phyloP scores from a whole-genome alignment of 2,329 filamentous ascomycete genomes.

The Graphilbum fragrans region DNA sequence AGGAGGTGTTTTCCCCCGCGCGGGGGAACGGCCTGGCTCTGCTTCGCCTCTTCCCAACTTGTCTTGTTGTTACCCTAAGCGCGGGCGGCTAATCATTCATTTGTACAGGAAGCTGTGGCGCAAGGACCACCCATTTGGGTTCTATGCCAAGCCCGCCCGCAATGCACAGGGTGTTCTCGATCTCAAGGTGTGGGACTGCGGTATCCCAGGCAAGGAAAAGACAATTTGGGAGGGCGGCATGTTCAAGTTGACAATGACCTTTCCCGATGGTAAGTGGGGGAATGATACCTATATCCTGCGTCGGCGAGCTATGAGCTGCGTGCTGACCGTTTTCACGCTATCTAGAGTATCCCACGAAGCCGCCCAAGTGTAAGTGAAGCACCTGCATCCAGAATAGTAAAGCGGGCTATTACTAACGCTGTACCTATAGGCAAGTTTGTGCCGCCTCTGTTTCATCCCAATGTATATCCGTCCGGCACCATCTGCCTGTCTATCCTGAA shows the following conservation, averaged over 20 bases:
- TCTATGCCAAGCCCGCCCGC: slow-evolving; percentile 81
- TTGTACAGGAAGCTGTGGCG: slow-evolving; percentile 80
- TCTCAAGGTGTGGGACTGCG: slow-evolving; percentile 92
- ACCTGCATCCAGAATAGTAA: neutral
- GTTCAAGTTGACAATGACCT: slow-evolving; percentile 86
- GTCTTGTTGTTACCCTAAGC: neutral
- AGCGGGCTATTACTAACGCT: too few relatives aligned
- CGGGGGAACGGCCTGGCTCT: too few relatives aligned
- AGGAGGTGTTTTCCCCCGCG: neutral
- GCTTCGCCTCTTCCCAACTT: too few relatives aligned
- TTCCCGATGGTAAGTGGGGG: slow-evolving; percentile 70
- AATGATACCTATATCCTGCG: slow-evolving; percentile 3
- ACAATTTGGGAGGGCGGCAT: slow-evolving; percentile 97
- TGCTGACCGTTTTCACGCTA: too few relatives aligned
- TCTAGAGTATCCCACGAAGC: slow-evolving; percentile 94
- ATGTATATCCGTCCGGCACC: slow-evolving; percentile 95
- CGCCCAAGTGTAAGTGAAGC: slow-evolving; percentile 74
- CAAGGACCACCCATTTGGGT: slow-evolving; percentile 92
- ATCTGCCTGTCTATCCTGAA: slow-evolving; percentile 96
- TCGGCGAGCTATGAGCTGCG: too few relatives aligned
- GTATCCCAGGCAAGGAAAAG: slow-evolving; percentile 89
- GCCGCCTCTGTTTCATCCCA: slow-evolving; percentile 92
- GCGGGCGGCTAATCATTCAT: neutral
- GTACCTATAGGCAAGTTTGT: slow-evolving; percentile 73
- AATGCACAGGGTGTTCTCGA: slow-evolving; percentile 73